Percentiles rank a stretch among this genome's conserved stretches.
Evolutionary conservation across 495 filamentous ascomycete genomes (phyloP).

Genomic region (Neurospora intermedia): DNA sequence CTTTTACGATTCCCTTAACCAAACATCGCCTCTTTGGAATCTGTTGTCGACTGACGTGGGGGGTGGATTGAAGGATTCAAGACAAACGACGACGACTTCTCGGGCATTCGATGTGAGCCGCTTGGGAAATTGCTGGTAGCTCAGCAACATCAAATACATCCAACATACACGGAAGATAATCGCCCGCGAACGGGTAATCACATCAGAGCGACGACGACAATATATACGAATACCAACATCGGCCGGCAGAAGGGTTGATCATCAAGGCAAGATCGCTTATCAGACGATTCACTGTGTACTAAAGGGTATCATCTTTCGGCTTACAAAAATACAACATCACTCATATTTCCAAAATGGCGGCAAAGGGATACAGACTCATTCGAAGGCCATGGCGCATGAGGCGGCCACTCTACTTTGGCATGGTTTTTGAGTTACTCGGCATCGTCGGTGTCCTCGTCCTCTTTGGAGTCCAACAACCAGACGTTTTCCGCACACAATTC

Average conservation of each 20-base stretch:
- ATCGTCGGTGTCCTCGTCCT: conserved; percentile 64
- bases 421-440: conserved; percentile 58
- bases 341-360: conserved; percentile 20
- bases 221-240: background rate
- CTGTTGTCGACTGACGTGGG: background rate
- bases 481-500: conserved; percentile 65
- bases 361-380: conserved; percentile 26
- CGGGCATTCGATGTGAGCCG: background rate
- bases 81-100: background rate
- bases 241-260: background rate
- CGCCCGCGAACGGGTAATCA: background rate
- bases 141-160: background rate
- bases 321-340: background rate
- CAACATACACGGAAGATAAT: background rate
- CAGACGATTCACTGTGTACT: background rate
- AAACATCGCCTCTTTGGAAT: background rate
- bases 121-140: background rate
- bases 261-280: background rate
- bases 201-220: background rate
- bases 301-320: background rate
- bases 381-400: conserved; percentile 55
- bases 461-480: conserved; percentile 70
- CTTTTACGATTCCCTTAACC: background rate
- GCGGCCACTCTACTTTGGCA: conserved; percentile 50
- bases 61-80: background rate